Evolutionary conservation across 2,329 filamentous ascomycete genomes (phyloP).

Genomic region (Xylariales sp.): DNA sequence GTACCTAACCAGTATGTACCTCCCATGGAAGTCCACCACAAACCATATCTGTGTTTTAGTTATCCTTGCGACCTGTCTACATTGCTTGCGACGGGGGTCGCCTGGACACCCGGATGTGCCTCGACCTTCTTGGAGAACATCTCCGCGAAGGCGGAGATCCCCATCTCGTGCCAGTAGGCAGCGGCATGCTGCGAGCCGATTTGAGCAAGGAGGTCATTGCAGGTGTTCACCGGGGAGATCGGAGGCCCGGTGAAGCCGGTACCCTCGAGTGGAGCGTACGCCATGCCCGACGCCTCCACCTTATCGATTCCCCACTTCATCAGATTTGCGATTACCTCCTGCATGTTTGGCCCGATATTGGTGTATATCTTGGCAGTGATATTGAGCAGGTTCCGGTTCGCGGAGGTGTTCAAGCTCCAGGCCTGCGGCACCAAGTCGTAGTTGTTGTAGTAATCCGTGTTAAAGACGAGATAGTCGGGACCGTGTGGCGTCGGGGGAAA

Average conservation of each 20-base stretch:
- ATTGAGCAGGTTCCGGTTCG: not conserved
- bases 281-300: not conserved
- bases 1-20: no score
- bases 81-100: no score
- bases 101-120: no score
- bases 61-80: no score
- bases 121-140: no score
- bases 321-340: not conserved
- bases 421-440: slow-evolving; percentile 5
- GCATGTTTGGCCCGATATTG: not conserved
- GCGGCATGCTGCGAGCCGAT: no score
- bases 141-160: no score
- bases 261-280: not conserved
- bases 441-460: not conserved
- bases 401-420: slow-evolving; percentile 9
- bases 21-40: no score
- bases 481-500: not conserved
- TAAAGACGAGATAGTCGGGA: not conserved
- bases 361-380: not conserved
- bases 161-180: no score
- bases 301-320: not conserved
- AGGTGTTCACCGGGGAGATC: no score
- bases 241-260: not conserved
- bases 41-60: no score
- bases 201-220: no score